Evolutionary conservation across 371 early-diverging fungal genomes (phyloP).

Genomic region (Mucor indicus): DNA sequence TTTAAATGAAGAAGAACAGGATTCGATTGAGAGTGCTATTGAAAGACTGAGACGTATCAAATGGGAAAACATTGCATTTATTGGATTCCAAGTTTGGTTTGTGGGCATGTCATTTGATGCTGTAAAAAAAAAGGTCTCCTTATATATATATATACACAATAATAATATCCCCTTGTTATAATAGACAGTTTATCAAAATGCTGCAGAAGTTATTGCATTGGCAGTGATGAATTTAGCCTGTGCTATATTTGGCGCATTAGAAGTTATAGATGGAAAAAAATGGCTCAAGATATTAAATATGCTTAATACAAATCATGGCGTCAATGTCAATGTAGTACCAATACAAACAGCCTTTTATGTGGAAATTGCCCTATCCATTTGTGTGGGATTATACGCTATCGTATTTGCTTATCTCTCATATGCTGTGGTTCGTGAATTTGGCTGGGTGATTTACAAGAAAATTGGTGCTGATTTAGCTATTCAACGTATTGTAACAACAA

Average conservation of each 20-base stretch:
- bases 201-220: constrained; percentile 38
- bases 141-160: not conserved
- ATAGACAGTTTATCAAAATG: constrained; percentile 42
- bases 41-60: constrained; percentile 36
- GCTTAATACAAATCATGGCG: constrained; percentile 3
- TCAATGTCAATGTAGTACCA: constrained; percentile 9
- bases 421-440: constrained; percentile 36
- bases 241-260: constrained; percentile 33
- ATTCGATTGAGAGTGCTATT: constrained; percentile 11
- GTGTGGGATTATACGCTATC: constrained; percentile 29
- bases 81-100: constrained; percentile 44
- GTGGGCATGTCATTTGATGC: constrained; percentile 49
- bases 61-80: constrained; percentile 49
- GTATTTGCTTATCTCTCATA: constrained; percentile 36
- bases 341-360: constrained; percentile 32
- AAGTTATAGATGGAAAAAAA: constrained; percentile 35
- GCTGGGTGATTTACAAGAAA: constrained; percentile 52
- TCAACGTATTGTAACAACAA: constrained; percentile 23
- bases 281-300: constrained; percentile 24
- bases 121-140: constrained; percentile 23
- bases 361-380: constrained; percentile 36
- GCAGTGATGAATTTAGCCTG: constrained; percentile 36
- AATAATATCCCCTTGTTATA: not conserved
- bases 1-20: not conserved
- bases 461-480: constrained; percentile 46